Base-by-base conservation (phyloP, 257 asterid genomes). In the Solanum peruvianum region DNA sequence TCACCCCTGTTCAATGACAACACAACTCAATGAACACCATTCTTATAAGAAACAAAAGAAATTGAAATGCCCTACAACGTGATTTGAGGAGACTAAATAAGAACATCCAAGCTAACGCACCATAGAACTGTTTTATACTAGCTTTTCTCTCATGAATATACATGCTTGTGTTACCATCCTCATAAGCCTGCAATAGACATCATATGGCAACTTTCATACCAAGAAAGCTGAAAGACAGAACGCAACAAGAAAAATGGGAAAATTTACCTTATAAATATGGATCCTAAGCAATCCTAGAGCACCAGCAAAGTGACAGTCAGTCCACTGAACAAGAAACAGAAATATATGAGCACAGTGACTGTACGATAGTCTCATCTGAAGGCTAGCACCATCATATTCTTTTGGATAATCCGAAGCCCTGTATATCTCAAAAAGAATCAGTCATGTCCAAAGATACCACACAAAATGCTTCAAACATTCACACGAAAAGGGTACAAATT, bases 281-380 rank as follows among this genome's bases (percentile, higher is more conserved):
- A 97, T 90, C 90, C 96, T 88, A 83, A 97, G 94, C 62, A 97
- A 90, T 35, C 99, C 98, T n/a, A 97, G 95, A 12, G 93, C 92
- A 88, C 98, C 97, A 25, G 98, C 99, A 72, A 97, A 93, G 88
- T 92, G 94, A 89, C 97, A 94, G 89, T 97, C 99, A 81, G 96
- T 90, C 99, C 99, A 97, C 83, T 94, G 98, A 76, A 95, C 94
- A 87, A 95, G 95, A 92, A 95, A 97, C 71, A 95, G 90, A 58
- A 97, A 94, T 72, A 94, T 84, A 42, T 93, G 95, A 25, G 98
- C 98, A 88, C 98, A 97, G 15, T 97, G 98, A 91, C 99, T 94
- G 87, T 94, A 97, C 10, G 98, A 94, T n/a, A 97, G 90, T 84
- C 99, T 95, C 99, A 97, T 97, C 88, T 97, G 99, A 88, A 95